Evolutionary conservation across 2,329 filamentous ascomycete species (phyloP), one percentile per base, ranked within the genome.

Genomic region (Aspergillus caelatus): DNA sequence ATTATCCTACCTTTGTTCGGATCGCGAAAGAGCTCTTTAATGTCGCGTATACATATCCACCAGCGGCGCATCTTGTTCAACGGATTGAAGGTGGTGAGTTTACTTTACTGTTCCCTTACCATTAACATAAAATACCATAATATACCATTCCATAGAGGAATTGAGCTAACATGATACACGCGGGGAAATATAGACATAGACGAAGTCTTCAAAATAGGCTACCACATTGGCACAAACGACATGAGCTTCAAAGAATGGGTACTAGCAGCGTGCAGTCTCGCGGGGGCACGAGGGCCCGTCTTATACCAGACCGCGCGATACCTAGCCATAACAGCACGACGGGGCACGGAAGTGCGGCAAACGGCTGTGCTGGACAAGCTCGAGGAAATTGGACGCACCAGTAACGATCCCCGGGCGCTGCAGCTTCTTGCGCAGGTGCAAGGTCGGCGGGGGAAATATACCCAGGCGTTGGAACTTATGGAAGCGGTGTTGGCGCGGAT

Each of bases 351-450:
- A 8, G 4, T 50, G 2, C n/a, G 46, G 14, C 23, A 30, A 9
- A 19, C 23, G 46, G 23, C 23, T 2, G 14, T 67, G 41, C 65
- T 73, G 3, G 57, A 66, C 1, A 52, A 61, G 14, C 50, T 77
- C 19, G 68, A 74, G 39, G 39, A 39, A 53, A 63, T 5, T 58
- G 75, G 7, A 73, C 75, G 14, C 43, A 68, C 7, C 58, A 70
- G 21, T 67, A 41, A 65, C 9, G 72, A 72, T 43, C 75, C 75
- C 0, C 64, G 69, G 6, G 75, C 75, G 1, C 70, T 77, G 52
- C 50, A 72, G 12, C 32, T 77, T 8, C 71, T 75, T 14, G 75
- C 73, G 8, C 68, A 72, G 21, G 60, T 75, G 2, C 66, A 76
- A 4, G 65, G 66, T 16, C 57, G 61, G 19, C 70, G 69, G 8